These are phyloP conservation scores for Nepenthes mirabilis DNA, from an alignment of 148 eudicot genomes.

Conservation along the genomic window DNA sequence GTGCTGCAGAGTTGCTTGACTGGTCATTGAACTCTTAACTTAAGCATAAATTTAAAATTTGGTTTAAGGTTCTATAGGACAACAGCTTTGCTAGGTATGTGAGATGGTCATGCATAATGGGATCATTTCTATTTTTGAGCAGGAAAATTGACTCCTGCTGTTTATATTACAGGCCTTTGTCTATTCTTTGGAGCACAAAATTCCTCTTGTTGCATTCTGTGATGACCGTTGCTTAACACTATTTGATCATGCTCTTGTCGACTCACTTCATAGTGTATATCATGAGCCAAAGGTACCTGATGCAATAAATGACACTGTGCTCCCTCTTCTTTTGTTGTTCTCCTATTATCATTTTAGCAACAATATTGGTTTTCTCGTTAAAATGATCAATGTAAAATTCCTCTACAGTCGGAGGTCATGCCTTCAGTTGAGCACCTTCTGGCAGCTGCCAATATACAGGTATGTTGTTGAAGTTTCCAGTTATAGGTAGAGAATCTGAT, in stretches of 20 bases:
- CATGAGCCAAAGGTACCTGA: constrained; percentile 73
- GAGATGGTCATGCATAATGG: too few species aligned
- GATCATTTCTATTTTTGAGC: not conserved
- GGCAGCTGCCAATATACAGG: constrained; percentile 67
- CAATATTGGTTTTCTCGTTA: not conserved
- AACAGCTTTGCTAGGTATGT: too few species aligned
- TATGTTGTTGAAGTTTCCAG: constrained; percentile 8
- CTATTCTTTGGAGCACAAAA: constrained; percentile 54
- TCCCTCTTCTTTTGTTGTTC: not conserved
- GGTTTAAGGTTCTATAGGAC: not conserved
- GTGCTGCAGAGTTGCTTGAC: too few species aligned
- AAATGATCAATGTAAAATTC: constrained; percentile 6
- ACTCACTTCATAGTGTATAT: constrained; percentile 67
- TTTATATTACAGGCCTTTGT: constrained; percentile 48
- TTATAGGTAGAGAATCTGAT: not conserved
- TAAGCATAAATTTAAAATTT: not conserved
- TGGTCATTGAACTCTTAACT: not conserved
- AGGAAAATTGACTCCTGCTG: constrained; percentile 1
- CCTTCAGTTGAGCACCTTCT: constrained; percentile 59
- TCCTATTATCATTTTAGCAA: not conserved
- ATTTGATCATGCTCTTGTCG: constrained; percentile 76
- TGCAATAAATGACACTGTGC: not conserved
- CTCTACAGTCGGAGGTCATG: constrained; percentile 67
- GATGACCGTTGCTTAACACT: constrained; percentile 77
- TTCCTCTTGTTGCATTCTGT: constrained; percentile 80